Percentiles rank a stretch among this genome's conserved stretches.
These are phyloP conservation scores for Stagonosporopsis chrysanthemi DNA, from an alignment of 2,329 filamentous ascomycete species.

Conservation along the genomic window DNA sequence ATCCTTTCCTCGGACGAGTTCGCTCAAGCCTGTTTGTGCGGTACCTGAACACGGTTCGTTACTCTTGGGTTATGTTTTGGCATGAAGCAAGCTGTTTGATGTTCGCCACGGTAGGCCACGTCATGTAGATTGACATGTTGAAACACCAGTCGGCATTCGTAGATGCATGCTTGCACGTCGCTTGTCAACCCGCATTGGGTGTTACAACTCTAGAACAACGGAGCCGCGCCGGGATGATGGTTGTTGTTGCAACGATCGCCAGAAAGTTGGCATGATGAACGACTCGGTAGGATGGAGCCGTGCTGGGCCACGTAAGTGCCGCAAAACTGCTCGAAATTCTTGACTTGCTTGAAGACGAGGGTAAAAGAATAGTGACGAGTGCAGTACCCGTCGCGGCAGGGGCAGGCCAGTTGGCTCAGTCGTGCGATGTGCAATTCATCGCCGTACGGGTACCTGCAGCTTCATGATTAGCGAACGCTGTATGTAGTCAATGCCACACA, in stretches of 20 bases:
- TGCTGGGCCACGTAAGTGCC: background rate
- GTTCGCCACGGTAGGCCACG: background rate
- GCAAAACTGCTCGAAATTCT: background rate
- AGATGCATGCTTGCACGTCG: background rate
- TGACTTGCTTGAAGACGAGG: background rate
- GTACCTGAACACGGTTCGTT: background rate
- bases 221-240: background rate
- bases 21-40: background rate
- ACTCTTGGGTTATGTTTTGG: background rate
- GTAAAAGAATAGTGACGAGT: too few relatives aligned
- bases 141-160: background rate
- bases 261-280: background rate
- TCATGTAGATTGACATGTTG: background rate
- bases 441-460: constrained; percentile 14
- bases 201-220: background rate
- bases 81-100: background rate
- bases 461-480: background rate
- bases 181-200: background rate
- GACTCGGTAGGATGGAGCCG: background rate
- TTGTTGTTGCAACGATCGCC: background rate
- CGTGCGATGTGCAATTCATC: background rate
- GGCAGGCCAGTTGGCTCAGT: background rate
- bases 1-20: too few relatives aligned
- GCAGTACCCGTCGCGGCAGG: too few relatives aligned
- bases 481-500: background rate